A percentile compares a stretch with the other conserved stretches of the same genome.
Evolutionary conservation across 1,284 basidiomycete genomes (phyloP).

Genomic region (Microbotryum silenes-acaulis): DNA sequence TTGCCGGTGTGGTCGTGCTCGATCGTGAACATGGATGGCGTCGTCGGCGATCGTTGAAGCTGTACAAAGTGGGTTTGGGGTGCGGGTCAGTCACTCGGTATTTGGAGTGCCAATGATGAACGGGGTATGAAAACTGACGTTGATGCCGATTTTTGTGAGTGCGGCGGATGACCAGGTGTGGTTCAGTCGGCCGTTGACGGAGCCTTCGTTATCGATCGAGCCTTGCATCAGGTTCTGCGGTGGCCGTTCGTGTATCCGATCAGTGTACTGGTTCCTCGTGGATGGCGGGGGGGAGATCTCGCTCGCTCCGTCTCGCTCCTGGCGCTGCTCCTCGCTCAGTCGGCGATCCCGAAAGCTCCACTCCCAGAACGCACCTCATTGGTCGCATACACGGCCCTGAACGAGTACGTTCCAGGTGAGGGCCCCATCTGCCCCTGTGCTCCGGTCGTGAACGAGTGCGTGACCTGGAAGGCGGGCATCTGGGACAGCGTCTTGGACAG

Average conservation of each 20-base stretch:
- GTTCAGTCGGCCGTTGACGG: conserved; percentile 81
- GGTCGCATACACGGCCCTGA: conserved; percentile 87
- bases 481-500: conserved; percentile 87
- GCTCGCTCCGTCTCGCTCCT: neutral
- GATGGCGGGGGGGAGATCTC: neutral
- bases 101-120: neutral
- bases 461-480: conserved; percentile 95
- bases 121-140: conserved; percentile 53
- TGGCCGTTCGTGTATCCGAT: too few species aligned
- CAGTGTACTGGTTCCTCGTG: too few species aligned
- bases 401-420: conserved; percentile 73
- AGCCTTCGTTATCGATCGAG: conserved; percentile 84
- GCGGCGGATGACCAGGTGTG: conserved; percentile 73
- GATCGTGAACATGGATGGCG: conserved; percentile 80
- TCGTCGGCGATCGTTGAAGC: conserved; percentile 38
- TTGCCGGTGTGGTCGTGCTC: conserved; percentile 91
- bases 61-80: neutral
- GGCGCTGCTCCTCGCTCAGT: neutral
- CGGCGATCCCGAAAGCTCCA: neutral
- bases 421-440: conserved; percentile 45
- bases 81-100: too few species aligned
- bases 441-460: conserved; percentile 86
- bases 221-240: conserved; percentile 82
- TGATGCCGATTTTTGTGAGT: conserved; percentile 81
- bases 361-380: conserved; percentile 52